Conservation (phyloP, 208 protist genomes). For the Acanthamoeba royreba region DNA sequence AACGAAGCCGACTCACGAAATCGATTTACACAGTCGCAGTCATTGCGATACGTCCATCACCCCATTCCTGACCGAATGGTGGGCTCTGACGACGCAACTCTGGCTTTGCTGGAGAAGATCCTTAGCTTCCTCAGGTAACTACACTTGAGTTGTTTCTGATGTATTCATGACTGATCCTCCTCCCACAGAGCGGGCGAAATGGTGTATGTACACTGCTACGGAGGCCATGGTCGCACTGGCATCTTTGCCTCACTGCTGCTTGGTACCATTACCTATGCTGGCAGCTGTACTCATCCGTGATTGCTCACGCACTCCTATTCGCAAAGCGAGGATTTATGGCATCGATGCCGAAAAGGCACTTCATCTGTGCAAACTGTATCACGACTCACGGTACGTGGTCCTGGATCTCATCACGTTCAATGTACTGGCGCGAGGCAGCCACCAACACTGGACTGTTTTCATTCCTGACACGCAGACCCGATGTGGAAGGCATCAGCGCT, state of each 20-base stretch:
- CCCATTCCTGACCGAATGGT: not conserved
- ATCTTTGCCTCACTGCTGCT: not conserved
- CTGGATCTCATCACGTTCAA: not conserved
- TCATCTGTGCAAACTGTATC: not conserved
- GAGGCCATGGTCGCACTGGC: not conserved
- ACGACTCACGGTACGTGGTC: not conserved
- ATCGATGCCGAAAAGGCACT: not conserved
- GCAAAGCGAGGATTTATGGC: not conserved
- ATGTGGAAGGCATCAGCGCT: slow-evolving; percentile 18
- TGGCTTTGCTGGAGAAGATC: not conserved
- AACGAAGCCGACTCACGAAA: no score
- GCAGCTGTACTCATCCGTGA: not conserved
- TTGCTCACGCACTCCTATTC: not conserved
- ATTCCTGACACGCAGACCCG: not conserved
- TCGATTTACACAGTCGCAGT: no score
- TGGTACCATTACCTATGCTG: not conserved
- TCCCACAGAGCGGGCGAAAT: not conserved
- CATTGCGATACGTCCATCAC: not conserved
- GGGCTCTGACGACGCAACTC: not conserved
- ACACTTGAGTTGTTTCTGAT: not conserved
- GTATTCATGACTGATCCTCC: not conserved
- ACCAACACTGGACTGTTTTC: not conserved
- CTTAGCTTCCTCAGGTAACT: not conserved
- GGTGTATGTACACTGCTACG: slow-evolving; percentile 16
- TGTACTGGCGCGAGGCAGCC: not conserved